Evolutionary conservation across 75 land plant species (phyloP), one percentile per base, ranked within the genome.

Genomic region (Ceratopteris richardii): DNA sequence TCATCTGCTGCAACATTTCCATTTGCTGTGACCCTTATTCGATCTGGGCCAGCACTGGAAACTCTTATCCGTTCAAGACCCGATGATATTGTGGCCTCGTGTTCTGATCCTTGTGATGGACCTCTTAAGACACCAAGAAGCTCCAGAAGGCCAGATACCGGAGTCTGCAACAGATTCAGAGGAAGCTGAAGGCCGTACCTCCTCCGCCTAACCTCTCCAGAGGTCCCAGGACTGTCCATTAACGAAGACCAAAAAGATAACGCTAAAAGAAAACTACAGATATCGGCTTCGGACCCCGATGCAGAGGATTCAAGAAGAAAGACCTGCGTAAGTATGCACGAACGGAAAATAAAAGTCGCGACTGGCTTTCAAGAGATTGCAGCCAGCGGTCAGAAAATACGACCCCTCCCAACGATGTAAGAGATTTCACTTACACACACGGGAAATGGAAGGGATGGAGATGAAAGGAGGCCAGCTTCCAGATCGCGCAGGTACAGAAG

Each of bases 1-100:
- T 57, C 58, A 11, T 31, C 72, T 3, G 58, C 60, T 31, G 66
- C 57, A 36, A 64, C 58, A 29, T 72, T 58, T 14, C 43, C 55
- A 30, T 26, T 19, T 26, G 56, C 2, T n/a, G n/a, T n/a, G 14
- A 54, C 25, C 26, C 26, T 20, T 20, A 20, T 48, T 48, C 51
- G 21, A 20, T 48, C 24, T 23, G 51, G 51, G 9, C 24, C 24
- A 5, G 51, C 13, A 12, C 24, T 48, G 2, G 51, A 48, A 23
- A 48, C 37, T 9, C 37, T 33, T 33, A 33, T 33, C 37, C 37
- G 3, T 33, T 33, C 37, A 3, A 33, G 9, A 3, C 37, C 37
- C 37, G 37, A 33, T 33, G 37, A 4, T 3, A 33, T 33, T 33
- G 37, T 33, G 37, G 37, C 37, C 9, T 46, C 48, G 17, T 46